These are phyloP conservation scores for Starmerella etchellsii DNA, from an alignment of 805 yeast genomes.

Conservation along the genomic window DNA sequence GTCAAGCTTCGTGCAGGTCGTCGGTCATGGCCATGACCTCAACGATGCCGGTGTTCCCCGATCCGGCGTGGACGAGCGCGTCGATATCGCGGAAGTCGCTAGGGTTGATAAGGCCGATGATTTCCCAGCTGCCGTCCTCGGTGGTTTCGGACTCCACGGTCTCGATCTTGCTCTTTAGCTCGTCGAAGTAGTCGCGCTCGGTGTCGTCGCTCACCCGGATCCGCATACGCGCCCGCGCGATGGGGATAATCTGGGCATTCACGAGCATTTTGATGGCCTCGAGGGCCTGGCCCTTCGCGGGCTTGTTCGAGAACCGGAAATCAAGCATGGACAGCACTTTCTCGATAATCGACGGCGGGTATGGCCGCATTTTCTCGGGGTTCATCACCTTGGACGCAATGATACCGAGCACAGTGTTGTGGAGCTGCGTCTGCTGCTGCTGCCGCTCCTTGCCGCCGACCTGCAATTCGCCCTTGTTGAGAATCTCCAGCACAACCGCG, in stretches of 20 bases:
- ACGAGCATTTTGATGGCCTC: conserved; percentile 77
- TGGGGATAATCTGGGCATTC: conserved; percentile 73
- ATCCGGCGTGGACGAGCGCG: conserved; percentile 41
- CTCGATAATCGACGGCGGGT: conserved; percentile 88
- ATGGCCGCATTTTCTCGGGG: conserved; percentile 77
- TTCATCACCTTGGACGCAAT: conserved; percentile 85
- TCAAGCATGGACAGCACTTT: conserved; percentile 62
- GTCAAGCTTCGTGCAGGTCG: conserved; percentile 5
- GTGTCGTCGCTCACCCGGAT: conserved; percentile 44
- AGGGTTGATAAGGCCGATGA: conserved; percentile 70
- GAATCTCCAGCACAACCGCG: conserved; percentile 63
- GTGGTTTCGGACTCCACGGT: conserved; percentile 32
- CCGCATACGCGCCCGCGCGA: conserved; percentile 89
- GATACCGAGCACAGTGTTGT: conserved; percentile 68
- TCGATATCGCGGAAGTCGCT: conserved; percentile 62
- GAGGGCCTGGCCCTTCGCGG: conserved; percentile 78
- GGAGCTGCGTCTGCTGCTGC: conserved; percentile 56
- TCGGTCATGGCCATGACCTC: conserved; percentile 50
- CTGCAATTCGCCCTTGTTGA: conserved; percentile 87
- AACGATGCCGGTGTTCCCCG: conserved; percentile 48
- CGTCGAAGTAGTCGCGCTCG: conserved; percentile 31
- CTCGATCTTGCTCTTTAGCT: conserved; percentile 33
- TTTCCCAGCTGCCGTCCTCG: conserved; percentile 36
- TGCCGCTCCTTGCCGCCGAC: conserved; percentile 86
- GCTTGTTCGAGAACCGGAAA: conserved; percentile 51